These are phyloP conservation scores for Colletotrichum euphorbiae DNA, from an alignment of 2,329 filamentous ascomycete genomes.

Conservation along the genomic window DNA sequence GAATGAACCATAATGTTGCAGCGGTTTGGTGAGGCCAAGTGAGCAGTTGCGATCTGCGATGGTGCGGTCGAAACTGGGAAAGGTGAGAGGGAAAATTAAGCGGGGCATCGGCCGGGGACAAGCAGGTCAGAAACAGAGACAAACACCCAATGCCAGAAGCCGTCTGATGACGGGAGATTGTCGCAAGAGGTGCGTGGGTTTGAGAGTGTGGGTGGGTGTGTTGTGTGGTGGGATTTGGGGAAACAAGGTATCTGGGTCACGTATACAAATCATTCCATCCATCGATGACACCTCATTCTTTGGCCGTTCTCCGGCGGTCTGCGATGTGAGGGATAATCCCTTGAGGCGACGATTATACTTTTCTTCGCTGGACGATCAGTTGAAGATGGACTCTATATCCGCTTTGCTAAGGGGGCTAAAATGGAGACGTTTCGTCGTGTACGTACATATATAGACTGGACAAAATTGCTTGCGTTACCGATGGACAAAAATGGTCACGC, in stretches of 20 bases:
- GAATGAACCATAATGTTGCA: background rate
- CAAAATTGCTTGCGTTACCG: background rate
- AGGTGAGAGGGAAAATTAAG: slow-evolving; percentile 7
- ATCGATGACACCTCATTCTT: slow-evolving; percentile 1
- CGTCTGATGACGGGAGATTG: slow-evolving; percentile 38
- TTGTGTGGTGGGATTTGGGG: too few species aligned
- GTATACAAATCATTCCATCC: too few species aligned
- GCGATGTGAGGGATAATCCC: slow-evolving; percentile 26
- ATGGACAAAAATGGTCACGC: background rate
- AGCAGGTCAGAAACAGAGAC: background rate
- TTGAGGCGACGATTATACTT: slow-evolving; percentile 7
- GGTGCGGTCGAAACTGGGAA: slow-evolving; percentile 14
- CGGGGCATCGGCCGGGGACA: background rate
- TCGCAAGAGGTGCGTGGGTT: slow-evolving; percentile 23
- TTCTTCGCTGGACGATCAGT: slow-evolving; percentile 13
- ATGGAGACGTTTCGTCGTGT: background rate
- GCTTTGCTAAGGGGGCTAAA: too few species aligned
- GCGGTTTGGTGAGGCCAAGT: slow-evolving; percentile 7
- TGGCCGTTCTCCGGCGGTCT: slow-evolving; percentile 5
- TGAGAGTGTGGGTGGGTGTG: background rate
- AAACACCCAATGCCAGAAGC: slow-evolving; percentile 22
- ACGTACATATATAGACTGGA: background rate
- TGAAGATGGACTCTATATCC: too few species aligned
- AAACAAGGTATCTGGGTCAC: too few species aligned
- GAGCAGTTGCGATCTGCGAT: slow-evolving; percentile 21